These are phyloP conservation scores for Pseudopediastrum boryanum DNA, from an alignment of 139 green algal genomes.

Conservation along the genomic window DNA sequence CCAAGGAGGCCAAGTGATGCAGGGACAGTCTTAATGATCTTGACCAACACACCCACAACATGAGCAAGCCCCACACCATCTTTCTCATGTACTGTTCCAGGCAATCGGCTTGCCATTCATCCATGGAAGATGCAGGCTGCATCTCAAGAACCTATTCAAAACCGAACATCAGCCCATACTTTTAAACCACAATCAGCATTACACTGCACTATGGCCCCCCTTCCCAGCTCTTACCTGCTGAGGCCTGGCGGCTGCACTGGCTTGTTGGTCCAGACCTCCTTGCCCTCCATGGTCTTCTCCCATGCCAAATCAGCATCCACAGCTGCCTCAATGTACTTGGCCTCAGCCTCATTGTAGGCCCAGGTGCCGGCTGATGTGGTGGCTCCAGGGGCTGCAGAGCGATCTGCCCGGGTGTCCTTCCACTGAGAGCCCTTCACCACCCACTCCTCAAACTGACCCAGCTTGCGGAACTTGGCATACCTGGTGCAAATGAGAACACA, in stretches of 20 bases:
- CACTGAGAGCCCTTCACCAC: slow-evolving; percentile 76
- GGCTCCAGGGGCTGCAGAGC: slow-evolving; percentile 58
- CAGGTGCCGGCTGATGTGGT: slow-evolving; percentile 79
- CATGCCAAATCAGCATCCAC: slow-evolving; percentile 81
- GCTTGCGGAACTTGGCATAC: slow-evolving; percentile 86
- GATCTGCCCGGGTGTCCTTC: slow-evolving; percentile 54
- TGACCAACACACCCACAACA: too few relatives aligned
- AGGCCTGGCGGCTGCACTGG: slow-evolving; percentile 70
- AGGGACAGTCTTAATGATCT: too few relatives aligned
- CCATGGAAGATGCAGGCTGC: too few relatives aligned
- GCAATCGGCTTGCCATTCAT: too few relatives aligned
- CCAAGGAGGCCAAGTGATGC: too few relatives aligned
- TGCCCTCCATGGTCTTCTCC: slow-evolving; percentile 64
- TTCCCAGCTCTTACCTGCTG: slow-evolving; percentile 39
- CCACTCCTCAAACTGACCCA: slow-evolving; percentile 82
- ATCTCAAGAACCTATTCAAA: too few relatives aligned
- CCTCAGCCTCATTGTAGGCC: slow-evolving; percentile 75
- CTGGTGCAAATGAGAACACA: too few relatives aligned
- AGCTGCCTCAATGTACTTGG: slow-evolving; percentile 74
- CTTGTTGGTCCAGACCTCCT: slow-evolving; percentile 76
- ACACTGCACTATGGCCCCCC: not conserved
- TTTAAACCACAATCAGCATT: too few relatives aligned
- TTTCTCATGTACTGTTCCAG: too few relatives aligned
- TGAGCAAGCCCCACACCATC: too few relatives aligned
- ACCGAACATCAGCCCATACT: too few relatives aligned